Conservation (phyloP, 2,329 filamentous ascomycete genomes). For the Ophiobolus disseminans region DNA sequence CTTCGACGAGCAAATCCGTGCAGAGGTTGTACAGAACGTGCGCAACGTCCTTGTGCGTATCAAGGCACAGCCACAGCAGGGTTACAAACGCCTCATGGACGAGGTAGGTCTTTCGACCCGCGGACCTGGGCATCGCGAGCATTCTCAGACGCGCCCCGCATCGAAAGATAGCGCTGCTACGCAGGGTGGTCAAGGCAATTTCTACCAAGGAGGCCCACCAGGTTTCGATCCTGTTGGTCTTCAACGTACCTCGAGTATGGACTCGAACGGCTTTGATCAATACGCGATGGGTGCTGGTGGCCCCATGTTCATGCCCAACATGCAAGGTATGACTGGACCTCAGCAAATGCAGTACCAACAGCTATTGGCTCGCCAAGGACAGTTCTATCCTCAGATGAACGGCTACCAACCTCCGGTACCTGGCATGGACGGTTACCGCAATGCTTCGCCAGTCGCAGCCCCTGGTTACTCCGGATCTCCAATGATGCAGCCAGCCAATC, state of each 20-base stretch:
- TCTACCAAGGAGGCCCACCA: slow-evolving; percentile 46
- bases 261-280: slow-evolving; percentile 57
- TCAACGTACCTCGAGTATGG: slow-evolving; percentile 58
- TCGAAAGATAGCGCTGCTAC: slow-evolving; percentile 46
- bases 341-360: slow-evolving; percentile 66
- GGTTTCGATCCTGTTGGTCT: slow-evolving; percentile 52
- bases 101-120: slow-evolving; percentile 85
- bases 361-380: slow-evolving; percentile 58
- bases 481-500: slow-evolving; percentile 58
- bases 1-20: slow-evolving; percentile 89
- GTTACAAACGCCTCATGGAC: slow-evolving; percentile 98
- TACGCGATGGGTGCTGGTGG: slow-evolving; percentile 47
- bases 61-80: slow-evolving; percentile 92
- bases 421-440: slow-evolving; percentile 53
- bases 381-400: slow-evolving; percentile 56
- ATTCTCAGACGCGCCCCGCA: slow-evolving; percentile 46
- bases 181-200: slow-evolving; percentile 42
- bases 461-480: slow-evolving; percentile 51
- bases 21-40: slow-evolving; percentile 89
- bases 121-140: slow-evolving; percentile 48
- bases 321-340: slow-evolving; percentile 52
- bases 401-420: slow-evolving; percentile 50
- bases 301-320: slow-evolving; percentile 47
- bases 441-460: slow-evolving; percentile 50
- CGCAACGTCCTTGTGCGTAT: slow-evolving; percentile 86